Percentiles rank a stretch among this genome's conserved stretches.
These are phyloP conservation scores for Aquilaria malaccensis DNA, from an alignment of 345 rosid genomes.

Conservation along the genomic window DNA sequence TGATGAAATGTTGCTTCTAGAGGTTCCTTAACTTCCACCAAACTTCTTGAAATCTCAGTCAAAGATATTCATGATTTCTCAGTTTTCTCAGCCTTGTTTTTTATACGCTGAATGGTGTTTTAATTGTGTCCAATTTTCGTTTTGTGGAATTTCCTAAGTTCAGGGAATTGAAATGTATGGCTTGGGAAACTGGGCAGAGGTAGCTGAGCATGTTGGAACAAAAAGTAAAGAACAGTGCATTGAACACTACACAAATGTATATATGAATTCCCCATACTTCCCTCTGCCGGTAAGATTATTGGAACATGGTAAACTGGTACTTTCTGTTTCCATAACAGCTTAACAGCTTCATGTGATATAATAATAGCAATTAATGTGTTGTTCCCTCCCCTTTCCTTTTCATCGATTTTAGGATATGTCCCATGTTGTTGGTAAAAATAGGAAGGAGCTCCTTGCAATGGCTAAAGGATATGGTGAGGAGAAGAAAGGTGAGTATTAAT, in stretches of 20 bases:
- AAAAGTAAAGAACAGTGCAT: slow-evolving; percentile 88
- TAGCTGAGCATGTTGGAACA: slow-evolving; percentile 97
- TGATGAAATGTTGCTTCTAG: slow-evolving; percentile 92
- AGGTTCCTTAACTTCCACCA: slow-evolving; percentile 38
- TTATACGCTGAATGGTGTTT: slow-evolving; percentile 4
- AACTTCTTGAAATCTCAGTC: background rate
- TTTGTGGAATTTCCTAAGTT: slow-evolving; percentile 9
- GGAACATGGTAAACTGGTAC: slow-evolving; percentile 9
- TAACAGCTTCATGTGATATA: background rate
- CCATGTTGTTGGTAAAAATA: slow-evolving; percentile 87
- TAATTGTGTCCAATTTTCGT: background rate
- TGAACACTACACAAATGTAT: slow-evolving; percentile 64
- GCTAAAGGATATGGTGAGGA: slow-evolving; percentile 83
- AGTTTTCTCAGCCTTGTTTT: slow-evolving; percentile 3
- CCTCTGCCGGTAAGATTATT: slow-evolving; percentile 75
- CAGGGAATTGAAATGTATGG: slow-evolving; percentile 99
- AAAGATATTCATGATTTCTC: background rate
- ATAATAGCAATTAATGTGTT: background rate
- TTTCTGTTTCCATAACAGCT: background rate
- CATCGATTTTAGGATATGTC: slow-evolving; percentile 67
- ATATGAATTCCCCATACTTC: slow-evolving; percentile 77
- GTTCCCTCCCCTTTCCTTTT: background rate
- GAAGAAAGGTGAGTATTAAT: slow-evolving; percentile 56
- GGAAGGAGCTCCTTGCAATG: slow-evolving; percentile 96
- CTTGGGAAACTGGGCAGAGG: slow-evolving; percentile 92